These are phyloP conservation scores for Gymnopilus junonius DNA, from an alignment of 768 basidiomycete species.

Conservation along the genomic window DNA sequence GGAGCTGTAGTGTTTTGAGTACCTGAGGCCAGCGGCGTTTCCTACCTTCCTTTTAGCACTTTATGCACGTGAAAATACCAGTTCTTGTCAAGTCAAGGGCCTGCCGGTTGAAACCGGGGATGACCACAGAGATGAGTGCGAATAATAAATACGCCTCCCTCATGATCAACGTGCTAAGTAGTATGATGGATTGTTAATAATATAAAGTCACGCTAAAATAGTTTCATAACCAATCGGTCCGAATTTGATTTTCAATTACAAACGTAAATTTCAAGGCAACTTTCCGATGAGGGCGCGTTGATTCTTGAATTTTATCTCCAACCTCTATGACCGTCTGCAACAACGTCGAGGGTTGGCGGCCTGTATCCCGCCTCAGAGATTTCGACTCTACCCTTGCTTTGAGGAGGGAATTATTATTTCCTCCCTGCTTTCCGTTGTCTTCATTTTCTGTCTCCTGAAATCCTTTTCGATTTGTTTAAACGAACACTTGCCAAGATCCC, in stretches of 20 bases:
- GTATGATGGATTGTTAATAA: neutral
- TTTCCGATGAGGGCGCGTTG: neutral
- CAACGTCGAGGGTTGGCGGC: slow-evolving; percentile 68
- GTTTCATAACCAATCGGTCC: slow-evolving; percentile 3
- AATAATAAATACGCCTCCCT: no score
- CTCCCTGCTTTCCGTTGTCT: slow-evolving; percentile 47
- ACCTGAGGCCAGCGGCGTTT: no score
- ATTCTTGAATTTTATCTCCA: neutral
- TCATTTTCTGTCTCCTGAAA: slow-evolving; percentile 45
- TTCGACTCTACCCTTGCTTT: slow-evolving; percentile 87
- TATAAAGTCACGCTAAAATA: neutral
- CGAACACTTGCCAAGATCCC: slow-evolving; percentile 36
- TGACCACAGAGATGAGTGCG: no score
- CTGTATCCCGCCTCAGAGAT: slow-evolving; percentile 57
- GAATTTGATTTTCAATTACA: slow-evolving; percentile 10
- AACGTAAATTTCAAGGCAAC: neutral
- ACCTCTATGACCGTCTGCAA: slow-evolving; percentile 48
- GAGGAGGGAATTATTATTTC: slow-evolving; percentile 75
- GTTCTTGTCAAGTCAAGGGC: no score
- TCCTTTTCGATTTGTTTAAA: slow-evolving; percentile 33
- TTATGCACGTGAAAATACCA: no score
- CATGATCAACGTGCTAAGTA: no score
- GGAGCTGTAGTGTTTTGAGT: no score
- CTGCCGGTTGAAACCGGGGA: neutral
- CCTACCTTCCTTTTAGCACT: no score